These are phyloP conservation scores for Sporothrix inflata DNA, from an alignment of 2,329 filamentous ascomycete genomes.

Conservation along the genomic window DNA sequence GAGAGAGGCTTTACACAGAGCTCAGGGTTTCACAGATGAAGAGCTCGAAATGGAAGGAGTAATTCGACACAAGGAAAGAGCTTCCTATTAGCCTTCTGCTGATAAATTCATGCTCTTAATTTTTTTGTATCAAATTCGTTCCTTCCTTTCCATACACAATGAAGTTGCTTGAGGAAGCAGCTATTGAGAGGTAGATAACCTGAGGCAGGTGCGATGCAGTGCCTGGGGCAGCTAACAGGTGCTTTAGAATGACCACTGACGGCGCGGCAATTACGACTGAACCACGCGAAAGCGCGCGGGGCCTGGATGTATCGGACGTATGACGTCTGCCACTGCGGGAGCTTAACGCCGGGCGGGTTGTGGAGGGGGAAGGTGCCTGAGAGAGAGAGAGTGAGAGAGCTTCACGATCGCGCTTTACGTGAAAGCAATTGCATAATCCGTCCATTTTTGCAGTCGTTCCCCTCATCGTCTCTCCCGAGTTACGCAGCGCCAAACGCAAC, in stretches of 20 bases:
- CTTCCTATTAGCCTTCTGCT: neutral
- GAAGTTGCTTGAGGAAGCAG: neutral
- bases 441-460: neutral
- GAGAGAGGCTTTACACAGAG: neutral
- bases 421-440: constrained; percentile 20
- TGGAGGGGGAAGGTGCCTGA: neutral
- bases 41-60: neutral
- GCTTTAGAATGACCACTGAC: neutral
- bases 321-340: neutral
- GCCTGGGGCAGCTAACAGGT: too few relatives aligned
- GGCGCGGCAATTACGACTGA: neutral
- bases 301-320: constrained; percentile 9
- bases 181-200: neutral
- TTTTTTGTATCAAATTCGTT: neutral
- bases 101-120: neutral
- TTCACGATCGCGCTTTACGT: constrained; percentile 22
- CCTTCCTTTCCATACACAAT: neutral
- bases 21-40: too few relatives aligned
- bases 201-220: neutral
- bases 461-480: neutral
- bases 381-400: neutral
- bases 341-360: constrained; percentile 8
- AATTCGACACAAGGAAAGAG: neutral
- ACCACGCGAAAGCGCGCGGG: neutral
- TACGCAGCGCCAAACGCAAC: neutral